Evolutionary conservation across 805 yeast genomes (phyloP), one percentile per base, ranked within the genome.

Genomic region (Kuraishia capsulata): DNA sequence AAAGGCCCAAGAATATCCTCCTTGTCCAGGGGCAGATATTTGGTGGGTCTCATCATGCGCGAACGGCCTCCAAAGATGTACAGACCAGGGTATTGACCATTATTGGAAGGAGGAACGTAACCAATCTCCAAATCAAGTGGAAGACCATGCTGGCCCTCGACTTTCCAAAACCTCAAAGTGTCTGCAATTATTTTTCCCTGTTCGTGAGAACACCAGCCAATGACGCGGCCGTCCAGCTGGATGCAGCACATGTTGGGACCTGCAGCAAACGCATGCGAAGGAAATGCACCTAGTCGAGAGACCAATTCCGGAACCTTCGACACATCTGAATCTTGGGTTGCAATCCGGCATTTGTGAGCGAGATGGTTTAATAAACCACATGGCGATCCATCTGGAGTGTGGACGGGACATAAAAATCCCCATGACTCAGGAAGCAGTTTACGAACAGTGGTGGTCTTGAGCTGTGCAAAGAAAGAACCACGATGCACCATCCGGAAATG

Each of bases 401-500:
- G 98, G 19, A 92, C 98, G 10, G 98, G 98, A 65, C 98, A 92
- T 51, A 92, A 65, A 74, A 92, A 92, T 3, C 98, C 98, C 98
- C 98, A 92, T 1, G 96, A 85, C 61, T 92, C 98, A 1, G 98
- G 98, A 42, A 92, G 72, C 52, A 92, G 69, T 61, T 92, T 92
- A 69, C 98, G 79, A 36, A 92, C 98, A 1, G 97, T 83, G 19
- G 98, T 92, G 31, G 98, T 92, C 59, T 92, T 92, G 65, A 92
- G 73, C 61, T 90, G 96, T 33, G 98, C 97, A 60, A 92, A 92
- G 79, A 92, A 92, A 47, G 97, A 87, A 63, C 98, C 98, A 77
- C 98, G 83, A 64, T 92, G 98, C 38, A 92, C 97, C 98, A 92
- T 92, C 65, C 98, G 72, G 74, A 92, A 92, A 69, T 92, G 98